phyloP scores from a whole-genome alignment of 73 alveolate species.

The Paramecium tetraurelia region DNA sequence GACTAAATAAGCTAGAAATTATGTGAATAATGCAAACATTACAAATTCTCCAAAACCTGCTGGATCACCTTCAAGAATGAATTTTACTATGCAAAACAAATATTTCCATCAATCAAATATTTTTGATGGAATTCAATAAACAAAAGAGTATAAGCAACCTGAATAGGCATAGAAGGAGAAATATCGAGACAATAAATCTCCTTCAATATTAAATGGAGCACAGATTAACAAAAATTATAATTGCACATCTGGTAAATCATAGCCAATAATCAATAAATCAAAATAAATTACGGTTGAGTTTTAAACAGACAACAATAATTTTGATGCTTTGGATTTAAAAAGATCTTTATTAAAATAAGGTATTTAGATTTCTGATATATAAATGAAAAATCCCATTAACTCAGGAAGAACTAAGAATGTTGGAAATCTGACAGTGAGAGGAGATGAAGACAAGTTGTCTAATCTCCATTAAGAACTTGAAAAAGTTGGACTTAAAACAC shows the following conservation, averaged over 20 bases:
- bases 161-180: not conserved
- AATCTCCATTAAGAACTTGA: not conserved
- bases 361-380: not conserved
- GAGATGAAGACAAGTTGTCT: not conserved
- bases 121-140: not conserved
- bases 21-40: not conserved
- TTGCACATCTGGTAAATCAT: not conserved
- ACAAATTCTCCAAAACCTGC: not conserved
- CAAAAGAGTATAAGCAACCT: not conserved
- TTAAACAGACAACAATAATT: not conserved
- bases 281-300: not conserved
- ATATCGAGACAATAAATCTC: not conserved
- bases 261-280: conserved; percentile 11
- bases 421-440: not conserved
- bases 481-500: not conserved
- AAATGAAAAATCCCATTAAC: conserved; percentile 1
- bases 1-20: conserved; percentile 32
- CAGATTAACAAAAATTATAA: not conserved
- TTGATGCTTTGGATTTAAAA: not conserved
- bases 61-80: conserved; percentile 13
- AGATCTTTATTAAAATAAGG: conserved; percentile 11
- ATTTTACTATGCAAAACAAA: not conserved
- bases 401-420: not conserved
- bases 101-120: not conserved
- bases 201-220: not conserved